phyloP scores from a whole-genome alignment of 2,329 filamentous ascomycete species.

The Penicillium sp. region DNA sequence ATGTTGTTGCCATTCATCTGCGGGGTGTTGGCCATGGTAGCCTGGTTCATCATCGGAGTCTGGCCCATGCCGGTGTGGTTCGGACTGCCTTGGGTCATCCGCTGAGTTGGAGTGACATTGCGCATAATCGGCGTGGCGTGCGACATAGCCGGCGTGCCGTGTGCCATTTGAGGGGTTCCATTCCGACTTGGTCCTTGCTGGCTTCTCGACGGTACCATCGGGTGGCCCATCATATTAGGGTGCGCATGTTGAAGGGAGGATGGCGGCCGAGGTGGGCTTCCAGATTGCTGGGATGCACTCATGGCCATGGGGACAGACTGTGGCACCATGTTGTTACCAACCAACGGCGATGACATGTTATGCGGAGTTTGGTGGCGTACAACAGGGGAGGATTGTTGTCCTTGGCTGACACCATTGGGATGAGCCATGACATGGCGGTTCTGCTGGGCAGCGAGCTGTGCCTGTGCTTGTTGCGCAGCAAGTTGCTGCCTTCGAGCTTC shows the following conservation, averaged over 20 bases:
- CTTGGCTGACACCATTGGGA: conserved; percentile 39
- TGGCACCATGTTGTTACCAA: conserved; percentile 35
- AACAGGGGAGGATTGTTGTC: conserved; percentile 45
- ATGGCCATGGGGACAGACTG: conserved; percentile 45
- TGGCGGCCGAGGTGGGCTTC: conserved; percentile 43
- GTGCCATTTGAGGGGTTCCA: conserved; percentile 46
- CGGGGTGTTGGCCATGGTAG: conserved; percentile 35
- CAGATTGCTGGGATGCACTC: conserved; percentile 44
- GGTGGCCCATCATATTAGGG: conserved; percentile 42
- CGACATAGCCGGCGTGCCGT: conserved; percentile 44
- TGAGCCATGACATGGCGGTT: conserved; percentile 50
- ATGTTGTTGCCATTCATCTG: conserved; percentile 35
- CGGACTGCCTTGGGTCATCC: conserved; percentile 45
- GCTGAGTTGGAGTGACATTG: conserved; percentile 45
- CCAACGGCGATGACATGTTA: conserved; percentile 43
- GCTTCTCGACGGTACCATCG: conserved; percentile 44
- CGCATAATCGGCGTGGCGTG: conserved; percentile 47
- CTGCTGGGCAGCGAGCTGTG: conserved; percentile 39
- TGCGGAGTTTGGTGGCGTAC: conserved; percentile 46
- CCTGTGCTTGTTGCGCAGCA: conserved; percentile 46
- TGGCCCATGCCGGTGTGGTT: conserved; percentile 39
- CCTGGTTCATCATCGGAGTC: conserved; percentile 44
- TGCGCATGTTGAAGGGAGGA: conserved; percentile 46
- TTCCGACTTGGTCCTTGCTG: conserved; percentile 46
- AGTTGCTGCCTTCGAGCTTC: conserved; percentile 38